Percentiles rank a stretch among this genome's conserved stretches.
Conservation (phyloP, 179 eudicot genomes). For the Silene coronaria region DNA sequence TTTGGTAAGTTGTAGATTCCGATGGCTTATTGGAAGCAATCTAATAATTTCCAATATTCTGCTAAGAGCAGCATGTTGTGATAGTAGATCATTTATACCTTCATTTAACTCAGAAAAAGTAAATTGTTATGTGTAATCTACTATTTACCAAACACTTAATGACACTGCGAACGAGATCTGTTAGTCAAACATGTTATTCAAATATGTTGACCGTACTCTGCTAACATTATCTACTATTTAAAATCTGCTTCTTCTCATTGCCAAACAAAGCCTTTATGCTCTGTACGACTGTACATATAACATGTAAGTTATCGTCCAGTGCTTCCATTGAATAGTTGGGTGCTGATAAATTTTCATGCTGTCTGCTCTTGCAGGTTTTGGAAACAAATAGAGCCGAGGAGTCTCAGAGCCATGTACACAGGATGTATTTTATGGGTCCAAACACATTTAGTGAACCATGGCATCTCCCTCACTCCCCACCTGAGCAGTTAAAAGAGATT, state of each 20-base stretch:
- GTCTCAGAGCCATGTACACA: slow-evolving; percentile 90
- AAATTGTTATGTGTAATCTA: too few species aligned
- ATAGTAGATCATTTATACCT: too few species aligned
- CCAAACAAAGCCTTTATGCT: background rate
- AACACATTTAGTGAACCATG: slow-evolving; percentile 97
- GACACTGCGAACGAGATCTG: too few species aligned
- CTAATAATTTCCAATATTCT: background rate
- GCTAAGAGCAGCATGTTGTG: background rate
- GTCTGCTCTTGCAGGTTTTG: slow-evolving; percentile 55
- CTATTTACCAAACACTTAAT: too few species aligned
- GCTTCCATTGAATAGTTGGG: background rate
- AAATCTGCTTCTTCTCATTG: too few species aligned
- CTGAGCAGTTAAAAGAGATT: slow-evolving; percentile 78
- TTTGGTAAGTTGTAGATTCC: background rate
- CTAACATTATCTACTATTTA: too few species aligned
- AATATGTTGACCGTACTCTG: too few species aligned
- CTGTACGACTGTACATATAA: background rate
- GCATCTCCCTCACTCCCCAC: slow-evolving; percentile 97
- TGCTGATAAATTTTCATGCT: slow-evolving; percentile 14
- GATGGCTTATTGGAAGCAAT: background rate
- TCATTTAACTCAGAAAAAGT: too few species aligned
- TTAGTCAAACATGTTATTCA: too few species aligned
- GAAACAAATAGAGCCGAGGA: slow-evolving; percentile 95
- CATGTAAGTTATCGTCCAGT: slow-evolving; percentile 5
- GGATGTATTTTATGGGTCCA: slow-evolving; percentile 92